A percentile compares a stretch with the other conserved stretches of the same genome.
phyloP scores from a whole-genome alignment of 1,284 basidiomycete genomes.

The Golubevia pallescens region DNA sequence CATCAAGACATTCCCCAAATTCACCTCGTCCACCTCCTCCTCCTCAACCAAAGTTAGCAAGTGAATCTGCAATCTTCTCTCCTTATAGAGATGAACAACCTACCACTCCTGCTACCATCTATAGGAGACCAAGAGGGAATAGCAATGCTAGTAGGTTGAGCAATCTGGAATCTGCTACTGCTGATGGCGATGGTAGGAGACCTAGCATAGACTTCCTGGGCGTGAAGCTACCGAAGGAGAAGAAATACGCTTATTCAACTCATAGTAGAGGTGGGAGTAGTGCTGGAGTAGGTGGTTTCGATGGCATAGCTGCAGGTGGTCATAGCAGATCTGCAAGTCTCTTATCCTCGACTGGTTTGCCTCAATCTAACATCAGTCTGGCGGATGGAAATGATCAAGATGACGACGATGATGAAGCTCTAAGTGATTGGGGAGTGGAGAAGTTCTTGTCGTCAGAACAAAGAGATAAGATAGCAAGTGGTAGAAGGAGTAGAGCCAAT shows the following conservation, averaged over 20 bases:
- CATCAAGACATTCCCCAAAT: slow-evolving; percentile 1
- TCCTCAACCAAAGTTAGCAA: slow-evolving; percentile 42
- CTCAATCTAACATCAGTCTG: slow-evolving; percentile 16
- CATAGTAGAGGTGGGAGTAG: slow-evolving; percentile 23
- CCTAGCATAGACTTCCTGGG: slow-evolving; percentile 48
- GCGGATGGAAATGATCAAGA: slow-evolving; percentile 6
- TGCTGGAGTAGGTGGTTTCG: slow-evolving; percentile 12
- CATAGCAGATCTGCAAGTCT: slow-evolving; percentile 20
- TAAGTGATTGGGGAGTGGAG: slow-evolving; percentile 48
- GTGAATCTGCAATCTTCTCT: slow-evolving; percentile 49
- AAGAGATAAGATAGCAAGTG: slow-evolving; percentile 23
- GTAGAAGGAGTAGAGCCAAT: slow-evolving; percentile 23
- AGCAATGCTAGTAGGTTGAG: slow-evolving; percentile 31
- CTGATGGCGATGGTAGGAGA: slow-evolving; percentile 21
- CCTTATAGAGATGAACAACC: slow-evolving; percentile 28
- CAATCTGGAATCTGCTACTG: slow-evolving; percentile 17
- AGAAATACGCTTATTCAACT: slow-evolving; percentile 16
- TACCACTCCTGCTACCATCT: not conserved
- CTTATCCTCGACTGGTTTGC: slow-evolving; percentile 20
- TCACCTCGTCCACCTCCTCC: slow-evolving; percentile 19
- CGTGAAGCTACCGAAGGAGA: slow-evolving; percentile 38
- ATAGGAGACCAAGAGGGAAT: slow-evolving; percentile 4
- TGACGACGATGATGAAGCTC: slow-evolving; percentile 17
- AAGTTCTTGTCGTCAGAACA: slow-evolving; percentile 47
- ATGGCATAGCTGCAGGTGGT: not conserved